Percentiles rank a stretch among this genome's conserved stretches.
Conservation (phyloP, 2,329 filamentous ascomycete genomes). For the Chalaropsis thielavioides region DNA sequence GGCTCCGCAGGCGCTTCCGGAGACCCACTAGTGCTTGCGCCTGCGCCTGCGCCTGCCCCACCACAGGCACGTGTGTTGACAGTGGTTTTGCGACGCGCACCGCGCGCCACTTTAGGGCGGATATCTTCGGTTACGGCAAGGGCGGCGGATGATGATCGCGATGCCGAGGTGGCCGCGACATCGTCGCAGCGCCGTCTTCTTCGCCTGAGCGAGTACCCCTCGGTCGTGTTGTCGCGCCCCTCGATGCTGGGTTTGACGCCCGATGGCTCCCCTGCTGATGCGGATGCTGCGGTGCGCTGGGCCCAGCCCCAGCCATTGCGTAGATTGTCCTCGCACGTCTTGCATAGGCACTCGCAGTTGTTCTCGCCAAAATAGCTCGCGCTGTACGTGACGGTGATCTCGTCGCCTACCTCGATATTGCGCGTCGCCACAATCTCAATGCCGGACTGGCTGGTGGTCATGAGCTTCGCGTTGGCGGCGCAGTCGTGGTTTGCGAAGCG, state of each 20-base stretch:
- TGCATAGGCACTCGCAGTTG: conserved; percentile 89
- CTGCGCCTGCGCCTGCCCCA: background rate
- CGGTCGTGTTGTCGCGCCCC: conserved; percentile 27
- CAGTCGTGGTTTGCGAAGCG: conserved; percentile 97
- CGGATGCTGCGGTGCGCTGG: conserved; percentile 30
- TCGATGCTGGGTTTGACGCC: conserved; percentile 39
- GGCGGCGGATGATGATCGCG: conserved; percentile 38
- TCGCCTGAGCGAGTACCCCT: conserved; percentile 43
- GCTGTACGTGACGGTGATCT: conserved; percentile 92
- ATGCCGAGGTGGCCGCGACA: conserved; percentile 28
- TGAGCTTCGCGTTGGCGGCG: conserved; percentile 74
- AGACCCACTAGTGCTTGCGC: background rate
- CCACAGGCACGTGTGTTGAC: background rate
- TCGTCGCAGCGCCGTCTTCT: conserved; percentile 36
- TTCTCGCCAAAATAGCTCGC: conserved; percentile 91
- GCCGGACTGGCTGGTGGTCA: conserved; percentile 68
- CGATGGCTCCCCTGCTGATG: background rate
- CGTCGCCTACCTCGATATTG: conserved; percentile 73
- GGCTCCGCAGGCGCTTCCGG: background rate
- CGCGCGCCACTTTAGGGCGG: conserved; percentile 32
- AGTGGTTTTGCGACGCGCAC: background rate
- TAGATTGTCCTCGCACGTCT: conserved; percentile 61
- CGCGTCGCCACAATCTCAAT: conserved; percentile 81
- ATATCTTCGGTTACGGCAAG: conserved; percentile 35
- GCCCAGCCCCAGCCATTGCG: conserved; percentile 91